phyloP scores from a whole-genome alignment of 176 grass and related monocot species.

The Leersia perrieri region DNA sequence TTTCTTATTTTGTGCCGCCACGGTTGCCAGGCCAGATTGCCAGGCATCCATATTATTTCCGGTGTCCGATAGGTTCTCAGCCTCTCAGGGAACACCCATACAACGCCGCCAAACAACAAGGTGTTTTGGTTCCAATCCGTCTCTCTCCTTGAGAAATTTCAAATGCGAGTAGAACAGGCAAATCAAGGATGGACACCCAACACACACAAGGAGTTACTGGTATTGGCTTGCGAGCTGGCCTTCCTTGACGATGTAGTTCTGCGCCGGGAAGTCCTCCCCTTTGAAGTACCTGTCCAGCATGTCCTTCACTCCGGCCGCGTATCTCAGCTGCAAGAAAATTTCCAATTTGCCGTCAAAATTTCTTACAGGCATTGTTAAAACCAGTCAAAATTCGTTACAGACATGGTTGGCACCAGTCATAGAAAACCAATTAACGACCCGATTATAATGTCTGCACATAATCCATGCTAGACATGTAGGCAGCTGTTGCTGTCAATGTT shows the following conservation, averaged over 20 bases:
- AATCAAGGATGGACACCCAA: not conserved
- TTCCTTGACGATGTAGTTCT: slow-evolving; percentile 95
- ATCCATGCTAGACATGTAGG: not conserved
- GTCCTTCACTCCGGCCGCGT: slow-evolving; percentile 72
- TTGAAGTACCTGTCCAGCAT: slow-evolving; percentile 93
- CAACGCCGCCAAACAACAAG: slow-evolving; percentile 5
- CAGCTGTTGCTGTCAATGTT: not conserved
- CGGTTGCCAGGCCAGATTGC: not conserved
- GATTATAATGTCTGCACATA: not conserved
- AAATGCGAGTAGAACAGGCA: not conserved
- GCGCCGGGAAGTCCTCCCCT: slow-evolving; percentile 69
- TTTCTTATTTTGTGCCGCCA: slow-evolving; percentile 2
- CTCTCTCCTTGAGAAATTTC: slow-evolving; percentile 1
- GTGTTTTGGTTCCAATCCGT: not conserved
- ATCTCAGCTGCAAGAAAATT: slow-evolving; percentile 57
- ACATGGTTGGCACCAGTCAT: not conserved
- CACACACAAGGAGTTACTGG: slow-evolving; percentile 25
- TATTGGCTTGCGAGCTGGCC: slow-evolving; percentile 71
- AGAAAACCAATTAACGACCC: not conserved
- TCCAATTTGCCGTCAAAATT: not conserved
- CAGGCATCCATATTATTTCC: slow-evolving; percentile 23
- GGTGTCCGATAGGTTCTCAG: not conserved
- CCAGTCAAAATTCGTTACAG: not conserved
- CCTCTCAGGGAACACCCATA: not conserved
- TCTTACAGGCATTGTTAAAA: not conserved